These are phyloP conservation scores for Sugiyamaella castrensis DNA, from an alignment of 1,139 yeast species.

Conservation along the genomic window DNA sequence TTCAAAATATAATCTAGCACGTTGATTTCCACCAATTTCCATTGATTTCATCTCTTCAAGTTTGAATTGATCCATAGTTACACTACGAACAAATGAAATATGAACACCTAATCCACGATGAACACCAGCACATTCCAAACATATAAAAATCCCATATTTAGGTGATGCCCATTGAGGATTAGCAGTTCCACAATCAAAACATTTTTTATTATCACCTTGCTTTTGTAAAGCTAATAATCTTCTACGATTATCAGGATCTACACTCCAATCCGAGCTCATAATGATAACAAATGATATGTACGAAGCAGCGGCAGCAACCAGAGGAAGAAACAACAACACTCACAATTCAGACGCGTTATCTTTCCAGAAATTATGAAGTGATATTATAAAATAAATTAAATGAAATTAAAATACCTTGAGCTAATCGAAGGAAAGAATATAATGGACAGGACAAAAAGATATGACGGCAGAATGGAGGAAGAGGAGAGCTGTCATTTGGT, in stretches of 20 bases:
- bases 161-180: conserved; percentile 99
- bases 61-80: conserved; percentile 96
- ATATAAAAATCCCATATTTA: conserved; percentile 91
- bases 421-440: no score
- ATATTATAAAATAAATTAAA: no score
- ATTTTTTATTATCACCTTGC: conserved; percentile 76
- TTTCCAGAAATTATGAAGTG: no score
- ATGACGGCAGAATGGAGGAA: no score
- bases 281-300: background rate
- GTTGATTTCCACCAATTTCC: conserved; percentile 94
- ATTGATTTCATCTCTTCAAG: conserved; percentile 83
- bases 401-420: no score
- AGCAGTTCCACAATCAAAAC: conserved; percentile 93
- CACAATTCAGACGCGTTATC: no score
- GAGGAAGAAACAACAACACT: background rate
- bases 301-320: no score
- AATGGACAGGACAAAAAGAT: no score
- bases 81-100: conserved; percentile 91
- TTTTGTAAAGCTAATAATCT: conserved; percentile 78
- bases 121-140: conserved; percentile 95
- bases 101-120: conserved; percentile 97
- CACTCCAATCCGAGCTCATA: conserved; percentile 58
- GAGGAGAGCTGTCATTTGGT: no score
- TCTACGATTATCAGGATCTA: conserved; percentile 87
- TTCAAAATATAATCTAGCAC: conserved; percentile 64